phyloP scores from a whole-genome alignment of 2,329 filamentous ascomycete genomes.

The Trichoderma sp. region DNA sequence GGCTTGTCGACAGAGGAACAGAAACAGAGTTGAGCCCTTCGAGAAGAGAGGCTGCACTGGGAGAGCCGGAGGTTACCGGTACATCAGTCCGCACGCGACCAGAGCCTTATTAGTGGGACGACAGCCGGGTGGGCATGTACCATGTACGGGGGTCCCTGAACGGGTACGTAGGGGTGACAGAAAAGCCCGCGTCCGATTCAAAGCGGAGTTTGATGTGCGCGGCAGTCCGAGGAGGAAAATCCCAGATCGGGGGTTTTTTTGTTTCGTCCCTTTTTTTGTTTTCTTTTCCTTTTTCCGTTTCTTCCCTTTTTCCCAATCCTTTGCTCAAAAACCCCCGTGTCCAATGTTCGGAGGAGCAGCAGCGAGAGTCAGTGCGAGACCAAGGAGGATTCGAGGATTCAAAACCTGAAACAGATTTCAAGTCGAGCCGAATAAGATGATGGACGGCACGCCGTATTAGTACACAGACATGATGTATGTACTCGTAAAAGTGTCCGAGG shows the following conservation, averaged over 20 bases:
- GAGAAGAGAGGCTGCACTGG: background rate
- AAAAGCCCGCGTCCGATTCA: slow-evolving; percentile 13
- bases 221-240: background rate
- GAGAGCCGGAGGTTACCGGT: background rate
- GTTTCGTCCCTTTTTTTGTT: background rate
- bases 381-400: background rate
- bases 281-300: background rate
- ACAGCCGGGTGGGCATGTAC: background rate
- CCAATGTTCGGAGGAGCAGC: background rate
- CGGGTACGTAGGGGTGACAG: background rate
- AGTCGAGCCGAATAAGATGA: background rate
- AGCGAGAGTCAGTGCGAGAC: background rate
- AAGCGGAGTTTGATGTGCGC: slow-evolving; percentile 6
- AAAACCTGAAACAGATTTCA: background rate
- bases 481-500: background rate
- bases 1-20: background rate
- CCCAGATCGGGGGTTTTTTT: background rate
- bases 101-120: slow-evolving; percentile 15
- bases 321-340: background rate
- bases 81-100: slow-evolving; percentile 10
- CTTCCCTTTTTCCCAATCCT: background rate
- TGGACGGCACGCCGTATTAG: background rate
- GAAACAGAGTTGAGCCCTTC: background rate
- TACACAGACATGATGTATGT: background rate
- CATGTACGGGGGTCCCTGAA: background rate